phyloP scores from a whole-genome alignment of 2,329 filamentous ascomycete species.

The Uncinocarpus reesii region DNA sequence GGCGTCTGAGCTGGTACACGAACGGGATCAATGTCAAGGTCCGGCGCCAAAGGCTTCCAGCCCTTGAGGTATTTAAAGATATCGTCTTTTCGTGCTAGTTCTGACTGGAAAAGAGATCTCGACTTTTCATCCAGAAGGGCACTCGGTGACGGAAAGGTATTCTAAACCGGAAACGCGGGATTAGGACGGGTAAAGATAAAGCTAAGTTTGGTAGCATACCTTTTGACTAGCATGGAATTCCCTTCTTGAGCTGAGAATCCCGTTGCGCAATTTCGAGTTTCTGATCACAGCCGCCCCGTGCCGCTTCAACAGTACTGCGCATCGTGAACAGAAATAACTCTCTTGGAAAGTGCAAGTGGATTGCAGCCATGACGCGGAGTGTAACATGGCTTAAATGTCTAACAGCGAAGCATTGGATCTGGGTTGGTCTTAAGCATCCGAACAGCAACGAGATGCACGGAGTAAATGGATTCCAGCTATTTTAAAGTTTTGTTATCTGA shows the following conservation, averaged over 20 bases:
- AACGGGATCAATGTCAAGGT: slow-evolving; percentile 13
- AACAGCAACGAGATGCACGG: too few relatives aligned
- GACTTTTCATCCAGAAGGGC: slow-evolving; percentile 13
- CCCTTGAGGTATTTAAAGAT: slow-evolving; percentile 34
- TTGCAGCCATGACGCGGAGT: slow-evolving; percentile 4
- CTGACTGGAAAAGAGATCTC: slow-evolving; percentile 25
- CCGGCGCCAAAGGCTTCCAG: slow-evolving; percentile 25
- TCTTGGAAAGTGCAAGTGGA: slow-evolving; percentile 6
- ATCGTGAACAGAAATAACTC: slow-evolving; percentile 14
- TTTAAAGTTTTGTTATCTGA: too few relatives aligned
- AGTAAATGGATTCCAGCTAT: too few relatives aligned
- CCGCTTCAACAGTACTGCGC: slow-evolving; percentile 9
- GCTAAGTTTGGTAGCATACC: neutral
- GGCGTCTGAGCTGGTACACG: too few relatives aligned
- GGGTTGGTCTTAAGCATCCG: neutral
- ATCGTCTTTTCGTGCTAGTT: slow-evolving; percentile 30
- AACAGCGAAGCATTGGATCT: neutral
- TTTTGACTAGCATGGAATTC: neutral
- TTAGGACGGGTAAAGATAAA: neutral
- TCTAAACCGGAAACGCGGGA: neutral
- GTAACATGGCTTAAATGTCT: slow-evolving; percentile 5
- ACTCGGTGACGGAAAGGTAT: neutral
- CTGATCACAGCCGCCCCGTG: slow-evolving; percentile 1
- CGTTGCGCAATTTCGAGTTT: neutral
- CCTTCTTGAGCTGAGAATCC: neutral